phyloP scores from a whole-genome alignment of 202 grass and related monocot species.

The Musa balbisiana region DNA sequence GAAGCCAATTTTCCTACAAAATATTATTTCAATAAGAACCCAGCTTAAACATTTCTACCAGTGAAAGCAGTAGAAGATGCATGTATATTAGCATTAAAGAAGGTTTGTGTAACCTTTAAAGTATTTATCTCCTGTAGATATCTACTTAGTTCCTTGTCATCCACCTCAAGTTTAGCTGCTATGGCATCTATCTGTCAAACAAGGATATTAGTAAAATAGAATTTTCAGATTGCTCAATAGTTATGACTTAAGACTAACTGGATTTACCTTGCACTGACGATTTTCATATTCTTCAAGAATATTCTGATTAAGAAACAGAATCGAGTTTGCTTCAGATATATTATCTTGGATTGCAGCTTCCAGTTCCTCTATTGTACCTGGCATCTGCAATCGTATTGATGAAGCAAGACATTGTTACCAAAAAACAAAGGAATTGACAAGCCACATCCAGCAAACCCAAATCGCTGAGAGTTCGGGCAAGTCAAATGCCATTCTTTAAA shows the following conservation, averaged over 20 bases:
- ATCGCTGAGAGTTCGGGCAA: background rate
- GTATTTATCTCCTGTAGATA: constrained; percentile 30
- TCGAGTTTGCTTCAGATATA: constrained; percentile 86
- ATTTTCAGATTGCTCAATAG: background rate
- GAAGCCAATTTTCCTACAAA: constrained; percentile 82
- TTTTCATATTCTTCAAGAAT: constrained; percentile 87
- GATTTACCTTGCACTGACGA: constrained; percentile 58
- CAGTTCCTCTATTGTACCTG: constrained; percentile 62
- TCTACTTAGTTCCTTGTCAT: constrained; percentile 28
- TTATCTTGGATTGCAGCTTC: constrained; percentile 76
- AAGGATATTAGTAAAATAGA: constrained; percentile 14
- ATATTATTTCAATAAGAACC: constrained; percentile 2
- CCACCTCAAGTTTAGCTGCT: constrained; percentile 32
- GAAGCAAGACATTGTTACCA: background rate
- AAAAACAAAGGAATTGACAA: background rate
- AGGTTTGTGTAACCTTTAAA: constrained; percentile 28
- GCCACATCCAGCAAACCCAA: background rate
- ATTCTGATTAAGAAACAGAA: constrained; percentile 92
- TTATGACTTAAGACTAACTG: too few species aligned
- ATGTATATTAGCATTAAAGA: constrained; percentile 4
- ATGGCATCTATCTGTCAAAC: constrained; percentile 29
- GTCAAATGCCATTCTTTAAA: background rate
- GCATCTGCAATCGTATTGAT: constrained; percentile 47
- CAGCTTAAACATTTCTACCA: background rate
- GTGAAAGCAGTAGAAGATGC: background rate